Base-by-base conservation (phyloP, 1,139 yeast species). In the Lodderomyces metapsilosis region DNA sequence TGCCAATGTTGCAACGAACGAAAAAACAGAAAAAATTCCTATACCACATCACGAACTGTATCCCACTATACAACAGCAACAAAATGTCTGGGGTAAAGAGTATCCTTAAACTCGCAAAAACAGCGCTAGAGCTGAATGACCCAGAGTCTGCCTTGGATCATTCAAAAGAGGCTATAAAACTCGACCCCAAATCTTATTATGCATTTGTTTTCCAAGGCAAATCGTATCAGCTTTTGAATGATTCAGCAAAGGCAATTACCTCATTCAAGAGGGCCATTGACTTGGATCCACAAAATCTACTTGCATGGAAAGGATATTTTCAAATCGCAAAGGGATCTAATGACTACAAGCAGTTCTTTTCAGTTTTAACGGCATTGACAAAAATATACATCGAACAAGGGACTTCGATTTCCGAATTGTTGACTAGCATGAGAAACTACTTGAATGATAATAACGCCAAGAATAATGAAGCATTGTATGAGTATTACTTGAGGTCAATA, bases 291-390 rank as follows among this genome's bases (percentile, higher is more conserved):
- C 65, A 67, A 1, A 79, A 82, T 42, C 48, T 80, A 1, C 59
- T 77, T 21, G 95, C 92, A 0, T 89, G 95, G 95, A 88, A 87
- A 57, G 98, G 97, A 0, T 71, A 83, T 46, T 63, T 80, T 47
- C 72, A 64, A 36, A 53, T 77, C 1, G 66, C 66, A 2, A 67
- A 64, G 42, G 53, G 57, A 5, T 54, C 54, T n/a, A 52, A 62
- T 11, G 71, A 80, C 42, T 73, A 64, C 52, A 54, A 58, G 9
- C 55, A 64, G 11, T 76, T 83, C 50, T 82, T 85, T 53, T 61
- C 63, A 1, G 67, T 76, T 5, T 58, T 76, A 25, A 52, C 64
- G 1, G 41, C 47, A 3, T 45, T 70, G 5, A 47, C 51, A 15
- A 49, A 38, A 20, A 18, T 57, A 10, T 59, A 56, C 30, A 40